Percentiles rank a stretch among this genome's conserved stretches.
Evolutionary conservation across 345 rosid species (phyloP).

Genomic region (Melaleuca alternifolia): DNA sequence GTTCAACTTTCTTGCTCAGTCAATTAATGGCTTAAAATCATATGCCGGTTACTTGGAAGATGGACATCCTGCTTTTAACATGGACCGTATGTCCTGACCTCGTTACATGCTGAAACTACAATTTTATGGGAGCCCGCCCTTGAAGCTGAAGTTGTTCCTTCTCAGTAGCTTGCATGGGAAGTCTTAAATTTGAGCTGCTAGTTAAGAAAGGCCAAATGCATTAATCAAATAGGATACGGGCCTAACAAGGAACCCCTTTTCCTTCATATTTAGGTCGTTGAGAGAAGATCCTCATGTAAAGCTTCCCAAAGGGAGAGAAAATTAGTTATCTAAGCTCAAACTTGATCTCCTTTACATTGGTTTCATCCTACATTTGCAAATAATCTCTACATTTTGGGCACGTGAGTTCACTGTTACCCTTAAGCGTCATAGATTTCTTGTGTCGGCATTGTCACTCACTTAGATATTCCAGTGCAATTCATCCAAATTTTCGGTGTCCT

Average conservation of each 20-base stretch:
- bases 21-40: not conserved
- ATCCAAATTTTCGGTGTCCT: not conserved
- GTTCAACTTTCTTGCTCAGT: no score
- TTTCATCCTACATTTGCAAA: not conserved
- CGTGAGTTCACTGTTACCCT: not conserved
- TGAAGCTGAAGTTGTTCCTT: conserved; percentile 94
- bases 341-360: not conserved
- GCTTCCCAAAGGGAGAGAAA: not conserved
- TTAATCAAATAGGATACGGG: not conserved
- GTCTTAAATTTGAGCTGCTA: conserved; percentile 15
- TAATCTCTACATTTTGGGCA: not conserved
- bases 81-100: conserved; percentile 86
- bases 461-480: not conserved
- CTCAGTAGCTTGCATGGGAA: conserved; percentile 71
- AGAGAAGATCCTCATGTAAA: not conserved
- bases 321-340: conserved; percentile 1
- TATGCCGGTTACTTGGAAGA: conserved; percentile 83
- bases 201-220: not conserved
- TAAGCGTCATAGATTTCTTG: not conserved
- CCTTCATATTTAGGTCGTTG: not conserved
- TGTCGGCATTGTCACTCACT: not conserved
- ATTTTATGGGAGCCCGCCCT: conserved; percentile 80
- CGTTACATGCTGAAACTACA: conserved; percentile 73
- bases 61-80: conserved; percentile 86
- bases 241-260: not conserved